phyloP scores from a whole-genome alignment of 2,329 filamentous ascomycete genomes.

The Fonsecaea monophora region DNA sequence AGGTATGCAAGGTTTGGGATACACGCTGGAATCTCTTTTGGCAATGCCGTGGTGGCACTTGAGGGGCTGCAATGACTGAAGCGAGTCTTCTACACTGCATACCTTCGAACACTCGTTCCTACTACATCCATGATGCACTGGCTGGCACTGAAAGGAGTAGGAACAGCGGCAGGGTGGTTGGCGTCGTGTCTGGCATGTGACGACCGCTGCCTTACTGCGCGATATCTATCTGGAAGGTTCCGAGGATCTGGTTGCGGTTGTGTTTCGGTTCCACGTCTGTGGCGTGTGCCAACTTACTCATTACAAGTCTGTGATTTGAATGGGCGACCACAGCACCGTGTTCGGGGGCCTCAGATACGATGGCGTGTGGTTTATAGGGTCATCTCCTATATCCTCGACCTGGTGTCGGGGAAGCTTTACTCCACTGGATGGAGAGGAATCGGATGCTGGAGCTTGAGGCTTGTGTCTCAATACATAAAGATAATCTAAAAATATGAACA shows the following conservation, averaged over 20 bases:
- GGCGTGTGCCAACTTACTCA: conserved; percentile 43
- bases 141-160: conserved; percentile 43
- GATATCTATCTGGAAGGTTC: conserved; percentile 20
- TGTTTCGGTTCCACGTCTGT: conserved; percentile 39
- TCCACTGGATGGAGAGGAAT: conserved; percentile 52
- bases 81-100: conserved; percentile 26
- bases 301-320: conserved; percentile 46
- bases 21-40: conserved; percentile 45
- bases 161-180: conserved; percentile 41
- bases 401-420: conserved; percentile 50
- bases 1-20: conserved; percentile 51
- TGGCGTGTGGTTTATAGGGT: conserved; percentile 52
- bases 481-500: conserved; percentile 46
- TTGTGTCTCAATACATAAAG: conserved; percentile 47
- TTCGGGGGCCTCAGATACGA: conserved; percentile 11
- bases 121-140: conserved; percentile 40
- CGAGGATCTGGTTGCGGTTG: conserved; percentile 18
- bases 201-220: conserved; percentile 39
- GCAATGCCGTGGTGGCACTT: conserved; percentile 42
- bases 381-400: conserved; percentile 62
- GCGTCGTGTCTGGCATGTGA: conserved; percentile 48
- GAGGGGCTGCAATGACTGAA: conserved; percentile 31
- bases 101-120: conserved; percentile 22
- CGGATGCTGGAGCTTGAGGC: conserved; percentile 54
- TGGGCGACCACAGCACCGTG: conserved; percentile 18